Conservation (phyloP, 1,139 yeast genomes). For the Saccharomyces hybrid region DNA sequence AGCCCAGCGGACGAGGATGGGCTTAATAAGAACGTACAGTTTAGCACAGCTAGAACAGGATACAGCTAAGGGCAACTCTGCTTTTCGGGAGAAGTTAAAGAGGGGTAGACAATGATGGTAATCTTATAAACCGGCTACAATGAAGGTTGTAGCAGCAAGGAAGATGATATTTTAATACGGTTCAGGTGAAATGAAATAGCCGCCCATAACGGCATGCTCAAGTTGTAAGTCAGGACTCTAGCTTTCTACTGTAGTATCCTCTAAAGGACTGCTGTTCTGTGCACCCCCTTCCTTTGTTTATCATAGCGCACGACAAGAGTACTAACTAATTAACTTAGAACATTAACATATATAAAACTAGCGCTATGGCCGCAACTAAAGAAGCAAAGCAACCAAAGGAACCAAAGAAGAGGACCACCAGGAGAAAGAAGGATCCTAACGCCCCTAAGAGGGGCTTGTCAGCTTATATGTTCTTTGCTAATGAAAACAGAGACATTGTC, state of each 20-base stretch:
- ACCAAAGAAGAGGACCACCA: slow-evolving; percentile 32
- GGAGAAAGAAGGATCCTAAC: slow-evolving; percentile 67
- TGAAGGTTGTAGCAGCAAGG: not conserved
- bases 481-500: slow-evolving; percentile 91
- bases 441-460: slow-evolving; percentile 98
- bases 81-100: not conserved
- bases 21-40: not conserved
- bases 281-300: not conserved
- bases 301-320: not conserved
- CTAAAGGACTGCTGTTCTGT: not conserved
- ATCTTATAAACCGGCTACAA: not conserved
- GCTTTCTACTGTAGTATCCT: not conserved
- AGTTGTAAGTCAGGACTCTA: not conserved
- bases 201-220: not conserved
- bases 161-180: too few relatives aligned
- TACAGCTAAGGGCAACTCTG: not conserved
- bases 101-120: not conserved
- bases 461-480: slow-evolving; percentile 98
- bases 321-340: not conserved
- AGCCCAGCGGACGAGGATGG: not conserved
- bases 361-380: slow-evolving; percentile 36
- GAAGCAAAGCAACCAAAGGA: slow-evolving; percentile 14
- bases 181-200: not conserved
- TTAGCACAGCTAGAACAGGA: not conserved
- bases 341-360: slow-evolving; percentile 1